Conservation (phyloP, 768 basidiomycete species). For the Phaffia tasmanica region DNA sequence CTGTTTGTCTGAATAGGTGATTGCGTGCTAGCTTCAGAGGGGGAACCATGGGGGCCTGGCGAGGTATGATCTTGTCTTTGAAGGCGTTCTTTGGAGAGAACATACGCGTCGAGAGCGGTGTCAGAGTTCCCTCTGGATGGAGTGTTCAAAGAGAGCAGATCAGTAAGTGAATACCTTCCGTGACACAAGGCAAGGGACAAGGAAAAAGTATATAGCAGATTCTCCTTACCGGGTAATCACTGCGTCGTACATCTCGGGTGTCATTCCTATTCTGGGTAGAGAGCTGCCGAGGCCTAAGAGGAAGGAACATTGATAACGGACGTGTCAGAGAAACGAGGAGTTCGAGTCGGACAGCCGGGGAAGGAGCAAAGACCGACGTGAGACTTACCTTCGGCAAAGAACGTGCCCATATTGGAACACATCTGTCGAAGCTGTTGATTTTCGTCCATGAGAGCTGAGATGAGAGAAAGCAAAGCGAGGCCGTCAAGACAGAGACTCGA, state of each 20-base stretch:
- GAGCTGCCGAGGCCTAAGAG: background rate
- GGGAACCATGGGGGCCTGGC: background rate
- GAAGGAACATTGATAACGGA: too few relatives aligned
- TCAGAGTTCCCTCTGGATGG: constrained; percentile 11
- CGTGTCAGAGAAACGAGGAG: too few relatives aligned
- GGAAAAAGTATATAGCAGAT: too few relatives aligned
- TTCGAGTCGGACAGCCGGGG: too few relatives aligned
- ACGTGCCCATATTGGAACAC: constrained; percentile 10
- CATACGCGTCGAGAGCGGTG: constrained; percentile 21
- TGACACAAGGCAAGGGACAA: background rate
- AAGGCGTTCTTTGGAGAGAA: constrained; percentile 20
- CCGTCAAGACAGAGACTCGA: background rate
- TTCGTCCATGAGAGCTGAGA: constrained; percentile 18
- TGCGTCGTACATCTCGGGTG: constrained; percentile 18
- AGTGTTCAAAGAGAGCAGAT: background rate
- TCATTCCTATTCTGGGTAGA: constrained; percentile 15
- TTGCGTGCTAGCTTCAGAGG: constrained; percentile 3
- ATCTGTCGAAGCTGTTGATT: constrained; percentile 17
- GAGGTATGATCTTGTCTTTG: constrained; percentile 6
- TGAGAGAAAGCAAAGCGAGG: background rate
- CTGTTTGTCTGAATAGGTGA: background rate
- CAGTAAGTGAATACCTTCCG: background rate
- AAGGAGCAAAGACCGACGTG: background rate
- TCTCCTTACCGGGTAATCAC: constrained; percentile 11
- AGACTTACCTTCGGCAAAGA: constrained; percentile 5